phyloP scores from a whole-genome alignment of 371 early-diverging fungal genomes.

The Rhizopus stolonifer region DNA sequence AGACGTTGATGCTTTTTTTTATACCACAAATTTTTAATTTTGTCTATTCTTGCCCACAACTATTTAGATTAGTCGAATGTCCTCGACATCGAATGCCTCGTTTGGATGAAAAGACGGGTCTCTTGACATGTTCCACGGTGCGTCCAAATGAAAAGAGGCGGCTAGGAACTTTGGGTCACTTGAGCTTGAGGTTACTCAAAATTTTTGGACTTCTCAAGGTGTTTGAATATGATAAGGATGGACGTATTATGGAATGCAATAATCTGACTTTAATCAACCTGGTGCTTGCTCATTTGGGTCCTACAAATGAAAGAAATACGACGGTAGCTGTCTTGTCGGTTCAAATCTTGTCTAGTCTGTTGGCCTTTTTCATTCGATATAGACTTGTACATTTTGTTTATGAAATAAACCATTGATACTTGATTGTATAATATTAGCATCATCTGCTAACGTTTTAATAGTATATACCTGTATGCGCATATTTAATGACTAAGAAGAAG shows the following conservation, averaged over 20 bases:
- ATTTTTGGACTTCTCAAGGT: constrained; percentile 47
- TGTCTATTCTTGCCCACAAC: constrained; percentile 91
- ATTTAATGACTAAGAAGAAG: not conserved
- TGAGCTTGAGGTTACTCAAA: constrained; percentile 39
- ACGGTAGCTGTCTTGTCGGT: constrained; percentile 58
- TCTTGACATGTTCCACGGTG: constrained; percentile 47
- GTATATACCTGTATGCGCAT: constrained; percentile 28
- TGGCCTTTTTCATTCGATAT: constrained; percentile 82
- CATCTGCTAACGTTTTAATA: constrained; percentile 57
- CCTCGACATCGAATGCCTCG: constrained; percentile 96
- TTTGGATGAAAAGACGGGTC: constrained; percentile 54
- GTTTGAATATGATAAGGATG: constrained; percentile 61
- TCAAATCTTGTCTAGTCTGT: constrained; percentile 59
- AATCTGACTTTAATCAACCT: constrained; percentile 93
- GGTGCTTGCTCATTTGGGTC: constrained; percentile 75
- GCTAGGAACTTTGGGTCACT: constrained; percentile 30
- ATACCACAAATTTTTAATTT: constrained; percentile 97
- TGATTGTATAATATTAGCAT: not conserved
- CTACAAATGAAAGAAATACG: constrained; percentile 71
- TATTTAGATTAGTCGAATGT: constrained; percentile 93
- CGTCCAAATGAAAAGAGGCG: constrained; percentile 33
- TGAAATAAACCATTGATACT: constrained; percentile 16
- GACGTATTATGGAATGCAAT: constrained; percentile 60
- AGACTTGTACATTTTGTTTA: constrained; percentile 77
- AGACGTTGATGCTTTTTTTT: constrained; percentile 92